Base-by-base conservation (phyloP, 176 grass and related monocot species). In the Dactylis glomerata region DNA sequence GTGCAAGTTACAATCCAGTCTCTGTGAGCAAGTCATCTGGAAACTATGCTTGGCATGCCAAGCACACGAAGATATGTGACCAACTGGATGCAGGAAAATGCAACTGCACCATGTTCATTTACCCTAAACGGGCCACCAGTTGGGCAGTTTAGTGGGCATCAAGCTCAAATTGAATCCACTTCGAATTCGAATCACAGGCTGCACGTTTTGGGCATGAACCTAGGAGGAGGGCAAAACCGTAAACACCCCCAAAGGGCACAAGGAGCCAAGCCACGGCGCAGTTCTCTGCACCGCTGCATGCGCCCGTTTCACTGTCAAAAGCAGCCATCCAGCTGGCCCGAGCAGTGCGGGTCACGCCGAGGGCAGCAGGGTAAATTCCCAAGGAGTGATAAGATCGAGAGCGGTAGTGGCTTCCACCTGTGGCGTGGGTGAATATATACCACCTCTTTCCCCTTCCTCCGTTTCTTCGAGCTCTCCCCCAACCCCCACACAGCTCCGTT, bases 371-470 rank as follows among this genome's bases (percentile, higher is more conserved):
- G 79, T 90, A 86, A 86, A 56, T 13, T 5, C 24, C 0, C 4
- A 9, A 11, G 17, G 30, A 28, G 83, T 77, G 88, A 89, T 86
- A 86, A 82, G 83, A 76, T 72, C 71, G 16, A 83, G 50, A 82
- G 37, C 3, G 8, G 19, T 70, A 82, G 88, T 83, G 83, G 79
- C 45, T 47, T 86, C 88, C 83, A 79, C 84, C 44, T 82, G 64
- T 81, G 63, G 19, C 5, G 32, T 40, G 41, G 12, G 79, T 79
- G 81, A 83, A 82, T 85, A 75, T 47, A 46, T 26, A 54, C 32
- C 78, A 46, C 40, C 73, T 22, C 72, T 20, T 49, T 22, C 2
- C 55, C 45, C n/a, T 28, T 28, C 0, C 23, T 0, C 44, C 1
- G 19, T 27, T 82, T 72, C 38, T 62, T 42, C n/a, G 1, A 6